Percentiles rank a stretch among this genome's conserved stretches.
Evolutionary conservation across 2,329 filamentous ascomycete genomes (phyloP).

Genomic region (Proliferodiscus dingleyae): DNA sequence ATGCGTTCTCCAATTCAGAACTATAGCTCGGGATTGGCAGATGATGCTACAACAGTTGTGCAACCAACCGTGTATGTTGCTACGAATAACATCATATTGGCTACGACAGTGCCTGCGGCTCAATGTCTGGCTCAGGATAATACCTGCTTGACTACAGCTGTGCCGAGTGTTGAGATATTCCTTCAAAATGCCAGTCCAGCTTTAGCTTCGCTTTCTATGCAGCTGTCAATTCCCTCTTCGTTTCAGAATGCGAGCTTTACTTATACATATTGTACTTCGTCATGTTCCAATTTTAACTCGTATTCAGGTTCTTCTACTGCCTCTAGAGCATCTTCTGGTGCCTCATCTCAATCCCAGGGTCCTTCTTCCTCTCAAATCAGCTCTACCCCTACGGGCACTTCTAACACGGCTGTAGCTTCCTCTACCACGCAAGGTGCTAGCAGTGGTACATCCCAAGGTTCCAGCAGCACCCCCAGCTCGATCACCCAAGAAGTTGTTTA

Average conservation of each 20-base stretch:
- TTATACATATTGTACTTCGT: conserved; percentile 1
- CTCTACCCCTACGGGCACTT: no score
- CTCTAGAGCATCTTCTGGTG: conserved; percentile 11
- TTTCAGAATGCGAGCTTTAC: not conserved
- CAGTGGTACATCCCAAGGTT: not conserved
- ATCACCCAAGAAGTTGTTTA: conserved; percentile 23
- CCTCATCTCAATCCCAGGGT: conserved; percentile 9
- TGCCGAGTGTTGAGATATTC: no score
- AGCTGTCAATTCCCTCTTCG: no score
- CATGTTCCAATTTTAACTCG: conserved; percentile 8
- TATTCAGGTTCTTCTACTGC: conserved; percentile 14
- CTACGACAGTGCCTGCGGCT: not conserved
- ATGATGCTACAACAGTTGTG: not conserved
- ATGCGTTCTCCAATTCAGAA: not conserved
- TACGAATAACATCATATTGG: not conserved
- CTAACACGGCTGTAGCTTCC: conserved; percentile 7
- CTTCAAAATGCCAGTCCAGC: no score
- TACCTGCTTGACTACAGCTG: no score
- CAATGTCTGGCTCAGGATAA: not conserved
- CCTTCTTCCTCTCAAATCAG: no score
- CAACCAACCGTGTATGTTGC: not conserved
- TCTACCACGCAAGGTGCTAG: conserved; percentile 4
- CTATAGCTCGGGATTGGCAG: not conserved
- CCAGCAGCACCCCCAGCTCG: conserved; percentile 6
- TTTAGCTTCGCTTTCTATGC: no score